These are phyloP conservation scores for Protomyces inouyei DNA, from an alignment of 1,139 yeast species.

Conservation along the genomic window DNA sequence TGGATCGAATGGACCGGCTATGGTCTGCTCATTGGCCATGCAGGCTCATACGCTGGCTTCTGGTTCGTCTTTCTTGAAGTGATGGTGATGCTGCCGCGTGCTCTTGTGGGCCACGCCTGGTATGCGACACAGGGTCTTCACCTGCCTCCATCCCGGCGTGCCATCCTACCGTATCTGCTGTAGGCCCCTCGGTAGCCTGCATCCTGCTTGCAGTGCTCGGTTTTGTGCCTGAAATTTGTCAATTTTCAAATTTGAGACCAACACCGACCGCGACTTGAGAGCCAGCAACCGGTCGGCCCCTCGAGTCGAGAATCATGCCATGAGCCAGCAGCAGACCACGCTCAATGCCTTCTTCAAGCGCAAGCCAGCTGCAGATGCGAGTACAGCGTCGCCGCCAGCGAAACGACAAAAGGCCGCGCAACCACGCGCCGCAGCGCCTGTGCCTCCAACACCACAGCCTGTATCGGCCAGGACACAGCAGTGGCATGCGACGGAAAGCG, in stretches of 20 bases:
- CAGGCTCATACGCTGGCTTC: slow-evolving; percentile 4
- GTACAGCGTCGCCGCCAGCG: not conserved
- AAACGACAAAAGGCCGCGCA: not conserved
- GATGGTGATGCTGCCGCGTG: slow-evolving; percentile 26
- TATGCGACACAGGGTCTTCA: not conserved
- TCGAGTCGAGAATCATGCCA: not conserved
- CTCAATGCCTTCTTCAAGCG: not conserved
- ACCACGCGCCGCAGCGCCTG: not conserved
- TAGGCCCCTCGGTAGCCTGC: not conserved
- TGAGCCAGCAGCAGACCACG: not conserved
- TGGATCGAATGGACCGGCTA: slow-evolving; percentile 30
- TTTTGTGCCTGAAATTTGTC: too few relatives aligned
- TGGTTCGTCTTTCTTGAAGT: slow-evolving; percentile 23
- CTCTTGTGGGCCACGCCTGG: slow-evolving; percentile 14
- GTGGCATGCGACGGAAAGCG: slow-evolving; percentile 7
- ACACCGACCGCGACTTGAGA: too few relatives aligned
- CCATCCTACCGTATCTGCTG: not conserved
- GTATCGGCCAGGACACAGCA: slow-evolving; percentile 10
- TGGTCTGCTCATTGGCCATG: slow-evolving; percentile 9
- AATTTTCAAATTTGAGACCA: too few relatives aligned
- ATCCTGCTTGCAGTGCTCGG: too few relatives aligned
- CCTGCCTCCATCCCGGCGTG: not conserved
- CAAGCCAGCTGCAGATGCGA: not conserved
- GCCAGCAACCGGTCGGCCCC: too few relatives aligned
- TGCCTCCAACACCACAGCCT: not conserved